These are phyloP conservation scores for Kickxella alabastrina DNA, from an alignment of 192 early-diverging fungal genomes.

Conservation along the genomic window DNA sequence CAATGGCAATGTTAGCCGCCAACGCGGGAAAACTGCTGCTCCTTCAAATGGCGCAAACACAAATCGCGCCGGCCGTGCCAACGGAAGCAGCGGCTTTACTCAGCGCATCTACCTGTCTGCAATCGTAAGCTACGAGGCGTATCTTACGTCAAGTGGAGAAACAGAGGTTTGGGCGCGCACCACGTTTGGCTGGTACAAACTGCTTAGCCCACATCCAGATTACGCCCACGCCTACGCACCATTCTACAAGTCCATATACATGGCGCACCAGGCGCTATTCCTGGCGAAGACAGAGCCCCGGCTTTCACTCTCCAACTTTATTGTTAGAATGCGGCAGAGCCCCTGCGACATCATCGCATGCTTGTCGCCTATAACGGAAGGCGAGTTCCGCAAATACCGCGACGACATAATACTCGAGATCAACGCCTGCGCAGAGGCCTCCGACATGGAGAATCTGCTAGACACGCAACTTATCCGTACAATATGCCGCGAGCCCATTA, in stretches of 20 bases:
- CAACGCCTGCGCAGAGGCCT: conserved; percentile 26
- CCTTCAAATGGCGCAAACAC: neutral
- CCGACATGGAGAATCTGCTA: conserved; percentile 17
- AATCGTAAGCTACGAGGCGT: conserved; percentile 41
- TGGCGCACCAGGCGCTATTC: conserved; percentile 37
- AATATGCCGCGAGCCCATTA: conserved; percentile 13
- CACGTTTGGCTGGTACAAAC: conserved; percentile 50
- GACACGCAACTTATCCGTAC: conserved; percentile 24
- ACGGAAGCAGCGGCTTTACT: conserved; percentile 9
- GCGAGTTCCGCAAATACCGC: conserved; percentile 27
- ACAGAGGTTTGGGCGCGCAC: conserved; percentile 50
- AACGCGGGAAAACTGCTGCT: too few species aligned
- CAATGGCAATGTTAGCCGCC: conserved; percentile 5
- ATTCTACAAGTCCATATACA: conserved; percentile 36
- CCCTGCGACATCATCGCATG: conserved; percentile 15
- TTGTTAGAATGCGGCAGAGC: conserved; percentile 16
- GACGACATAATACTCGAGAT: conserved; percentile 39
- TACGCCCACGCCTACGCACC: conserved; percentile 28
- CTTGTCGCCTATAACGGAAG: conserved; percentile 20
- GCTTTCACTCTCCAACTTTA: conserved; percentile 16
- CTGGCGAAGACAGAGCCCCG: conserved; percentile 7
- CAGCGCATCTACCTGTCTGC: conserved; percentile 47
- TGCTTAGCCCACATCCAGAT: conserved; percentile 30
- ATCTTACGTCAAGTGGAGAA: conserved; percentile 13
- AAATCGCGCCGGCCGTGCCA: neutral